Conservation (phyloP, 148 eudicot genomes). For the Vaccinium macrocarpon region DNA sequence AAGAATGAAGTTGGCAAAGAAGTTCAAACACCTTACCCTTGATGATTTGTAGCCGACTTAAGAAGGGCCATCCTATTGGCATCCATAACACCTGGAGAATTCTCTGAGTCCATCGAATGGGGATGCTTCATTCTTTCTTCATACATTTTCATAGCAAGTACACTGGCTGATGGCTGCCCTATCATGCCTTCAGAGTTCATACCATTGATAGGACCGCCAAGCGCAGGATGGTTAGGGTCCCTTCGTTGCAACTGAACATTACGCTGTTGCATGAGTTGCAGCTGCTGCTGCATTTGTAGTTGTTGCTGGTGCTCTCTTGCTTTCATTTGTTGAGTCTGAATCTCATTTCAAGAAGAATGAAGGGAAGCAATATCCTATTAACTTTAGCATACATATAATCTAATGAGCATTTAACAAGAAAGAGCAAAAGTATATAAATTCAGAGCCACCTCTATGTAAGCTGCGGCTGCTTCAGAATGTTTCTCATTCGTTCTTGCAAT, state of each 20-base stretch:
- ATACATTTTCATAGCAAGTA: slow-evolving; percentile 45
- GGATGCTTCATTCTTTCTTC: slow-evolving; percentile 60
- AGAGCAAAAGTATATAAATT: background rate
- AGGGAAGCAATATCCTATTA: background rate
- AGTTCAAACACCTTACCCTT: slow-evolving; percentile 45
- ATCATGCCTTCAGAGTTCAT: slow-evolving; percentile 52
- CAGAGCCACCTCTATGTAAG: slow-evolving; percentile 82
- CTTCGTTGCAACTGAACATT: slow-evolving; percentile 92
- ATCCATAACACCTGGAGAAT: slow-evolving; percentile 72
- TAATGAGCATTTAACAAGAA: background rate
- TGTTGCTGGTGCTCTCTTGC: slow-evolving; percentile 89
- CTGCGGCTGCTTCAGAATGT: slow-evolving; percentile 95
- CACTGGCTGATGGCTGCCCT: slow-evolving; percentile 54
- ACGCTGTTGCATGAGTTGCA: slow-evolving; percentile 93
- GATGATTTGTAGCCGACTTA: slow-evolving; percentile 75
- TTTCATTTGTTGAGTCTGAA: slow-evolving; percentile 88
- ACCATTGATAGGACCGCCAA: slow-evolving; percentile 69
- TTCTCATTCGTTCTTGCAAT: slow-evolving; percentile 97
- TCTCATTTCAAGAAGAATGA: slow-evolving; percentile 12
- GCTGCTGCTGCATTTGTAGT: slow-evolving; percentile 70
- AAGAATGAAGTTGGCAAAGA: background rate
- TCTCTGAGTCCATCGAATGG: slow-evolving; percentile 51
- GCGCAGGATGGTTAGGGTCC: slow-evolving; percentile 80
- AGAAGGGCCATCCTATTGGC: slow-evolving; percentile 87
- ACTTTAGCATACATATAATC: background rate